Evolutionary conservation across 208 protist genomes (phyloP).

Genomic region (Zelonia costaricensis): DNA sequence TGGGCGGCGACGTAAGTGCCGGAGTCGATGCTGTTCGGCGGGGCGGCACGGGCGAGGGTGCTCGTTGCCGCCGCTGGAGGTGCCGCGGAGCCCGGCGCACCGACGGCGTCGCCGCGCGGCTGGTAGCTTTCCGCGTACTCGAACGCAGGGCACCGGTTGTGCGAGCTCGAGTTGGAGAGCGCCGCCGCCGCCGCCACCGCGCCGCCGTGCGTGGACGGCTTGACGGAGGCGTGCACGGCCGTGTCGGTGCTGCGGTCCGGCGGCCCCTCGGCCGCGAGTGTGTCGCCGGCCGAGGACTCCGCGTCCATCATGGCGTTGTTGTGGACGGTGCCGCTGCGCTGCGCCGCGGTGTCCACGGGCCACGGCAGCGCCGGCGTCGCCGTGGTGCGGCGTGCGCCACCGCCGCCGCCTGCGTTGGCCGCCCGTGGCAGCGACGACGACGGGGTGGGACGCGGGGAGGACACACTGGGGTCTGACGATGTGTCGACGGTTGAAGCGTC

Average conservation of each 20-base stretch:
- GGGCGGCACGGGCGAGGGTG: slow-evolving; percentile 1
- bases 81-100: background rate
- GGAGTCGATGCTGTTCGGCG: background rate
- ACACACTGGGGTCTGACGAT: too few relatives aligned
- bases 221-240: background rate
- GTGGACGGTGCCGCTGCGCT: too few relatives aligned
- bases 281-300: too few relatives aligned
- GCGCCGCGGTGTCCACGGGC: too few relatives aligned
- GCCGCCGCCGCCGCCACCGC: background rate
- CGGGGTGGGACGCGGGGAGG: too few relatives aligned
- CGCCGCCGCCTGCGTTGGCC: too few relatives aligned
- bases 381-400: background rate
- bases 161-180: background rate
- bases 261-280: too few relatives aligned
- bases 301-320: too few relatives aligned
- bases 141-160: background rate
- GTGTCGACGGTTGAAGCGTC: too few relatives aligned
- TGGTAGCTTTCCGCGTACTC: background rate
- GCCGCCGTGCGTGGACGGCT: background rate
- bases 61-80: background rate
- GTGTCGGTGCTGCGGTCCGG: background rate
- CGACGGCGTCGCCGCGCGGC: background rate
- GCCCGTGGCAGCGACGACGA: background rate
- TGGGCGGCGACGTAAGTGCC: too few relatives aligned
- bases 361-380: too few relatives aligned